phyloP scores from a whole-genome alignment of 208 protist species.

The Borovskyia barvae region DNA sequence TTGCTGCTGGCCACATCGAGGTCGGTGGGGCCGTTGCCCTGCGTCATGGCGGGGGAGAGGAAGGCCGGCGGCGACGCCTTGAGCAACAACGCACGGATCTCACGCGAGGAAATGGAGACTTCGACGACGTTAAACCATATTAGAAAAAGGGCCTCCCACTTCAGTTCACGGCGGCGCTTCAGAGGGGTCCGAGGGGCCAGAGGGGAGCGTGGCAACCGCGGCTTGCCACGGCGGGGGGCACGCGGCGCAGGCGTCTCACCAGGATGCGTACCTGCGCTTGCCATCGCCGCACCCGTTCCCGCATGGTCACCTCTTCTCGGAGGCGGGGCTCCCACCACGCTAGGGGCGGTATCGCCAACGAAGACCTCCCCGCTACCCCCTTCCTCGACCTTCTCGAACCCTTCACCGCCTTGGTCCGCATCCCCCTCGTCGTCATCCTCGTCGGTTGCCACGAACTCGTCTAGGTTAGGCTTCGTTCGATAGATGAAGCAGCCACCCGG shows the following conservation, averaged over 20 bases:
- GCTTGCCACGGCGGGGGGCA: too few species aligned
- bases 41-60: conserved; percentile 17
- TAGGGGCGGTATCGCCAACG: not conserved
- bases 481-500: conserved; percentile 17
- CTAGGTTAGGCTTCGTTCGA: not conserved
- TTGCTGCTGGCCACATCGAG: conserved; percentile 31
- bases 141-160: conserved; percentile 37
- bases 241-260: too few species aligned
- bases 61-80: conserved; percentile 30
- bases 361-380: too few species aligned
- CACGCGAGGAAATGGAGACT: conserved; percentile 25
- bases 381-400: not conserved
- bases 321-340: not conserved
- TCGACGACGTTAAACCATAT: conserved; percentile 29
- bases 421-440: conserved; percentile 10
- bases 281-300: too few species aligned
- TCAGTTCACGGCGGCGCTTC: conserved; percentile 3
- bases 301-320: too few species aligned
- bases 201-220: too few species aligned
- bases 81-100: conserved; percentile 38
- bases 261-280: too few species aligned
- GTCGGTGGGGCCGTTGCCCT: conserved; percentile 18
- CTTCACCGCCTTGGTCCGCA: conserved; percentile 5
- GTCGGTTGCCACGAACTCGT: conserved; percentile 12
- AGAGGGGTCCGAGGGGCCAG: not conserved